These are phyloP conservation scores for Kluyveromyces sp. DNA, from an alignment of 1,139 yeast genomes.

Conservation along the genomic window DNA sequence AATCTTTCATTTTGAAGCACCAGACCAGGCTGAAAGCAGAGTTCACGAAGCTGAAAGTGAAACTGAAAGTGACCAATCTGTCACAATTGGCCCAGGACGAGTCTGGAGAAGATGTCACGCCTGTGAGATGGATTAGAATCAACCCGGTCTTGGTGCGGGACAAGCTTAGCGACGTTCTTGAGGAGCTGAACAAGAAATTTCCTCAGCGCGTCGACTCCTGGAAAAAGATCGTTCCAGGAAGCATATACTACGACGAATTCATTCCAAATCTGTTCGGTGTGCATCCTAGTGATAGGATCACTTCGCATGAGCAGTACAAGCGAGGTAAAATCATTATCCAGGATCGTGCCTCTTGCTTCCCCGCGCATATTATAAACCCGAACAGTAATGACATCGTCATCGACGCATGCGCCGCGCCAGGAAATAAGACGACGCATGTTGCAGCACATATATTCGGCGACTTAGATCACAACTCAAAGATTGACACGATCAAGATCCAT, in stretches of 20 bases:
- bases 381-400: constrained; percentile 51
- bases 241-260: constrained; percentile 60
- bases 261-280: constrained; percentile 77
- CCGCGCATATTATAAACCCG: constrained; percentile 74
- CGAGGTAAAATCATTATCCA: constrained; percentile 81
- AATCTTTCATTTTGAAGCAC: constrained; percentile 70
- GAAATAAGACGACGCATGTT: constrained; percentile 90
- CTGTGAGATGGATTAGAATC: constrained; percentile 82
- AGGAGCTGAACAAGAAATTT: constrained; percentile 35
- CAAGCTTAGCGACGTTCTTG: constrained; percentile 31
- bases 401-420: constrained; percentile 98
- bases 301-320: constrained; percentile 58
- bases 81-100: constrained; percentile 34
- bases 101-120: constrained; percentile 53
- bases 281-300: constrained; percentile 63
- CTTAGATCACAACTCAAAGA: constrained; percentile 10
- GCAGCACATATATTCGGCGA: constrained; percentile 49
- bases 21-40: constrained; percentile 81
- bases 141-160: constrained; percentile 47
- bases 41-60: constrained; percentile 61
- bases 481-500: constrained; percentile 37
- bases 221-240: constrained; percentile 49
- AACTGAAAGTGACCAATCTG: constrained; percentile 40
- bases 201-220: constrained; percentile 36
- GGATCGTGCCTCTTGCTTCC: constrained; percentile 95